phyloP scores from a whole-genome alignment of 176 grass and related monocot species.

The Ampelocalamus luodianensis region DNA sequence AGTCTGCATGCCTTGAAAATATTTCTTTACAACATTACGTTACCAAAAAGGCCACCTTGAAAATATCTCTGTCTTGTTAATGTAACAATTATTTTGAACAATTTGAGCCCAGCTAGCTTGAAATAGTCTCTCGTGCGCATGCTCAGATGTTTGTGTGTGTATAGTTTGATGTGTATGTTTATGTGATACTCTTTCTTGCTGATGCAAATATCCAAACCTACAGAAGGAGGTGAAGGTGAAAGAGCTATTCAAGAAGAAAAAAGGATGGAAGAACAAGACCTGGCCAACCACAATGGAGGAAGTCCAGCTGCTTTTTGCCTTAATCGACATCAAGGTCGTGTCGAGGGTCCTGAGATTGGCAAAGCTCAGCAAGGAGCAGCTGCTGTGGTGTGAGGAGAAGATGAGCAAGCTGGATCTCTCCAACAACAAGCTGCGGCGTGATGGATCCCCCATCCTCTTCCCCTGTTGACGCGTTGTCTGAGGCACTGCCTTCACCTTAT shows the following conservation, averaged over 20 bases:
- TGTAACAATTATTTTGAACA: background rate
- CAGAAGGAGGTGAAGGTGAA: slow-evolving; percentile 96
- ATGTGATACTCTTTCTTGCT: background rate
- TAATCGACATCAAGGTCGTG: slow-evolving; percentile 93
- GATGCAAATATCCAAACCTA: slow-evolving; percentile 18
- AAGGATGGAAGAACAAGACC: slow-evolving; percentile 74
- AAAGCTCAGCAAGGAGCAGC: slow-evolving; percentile 87
- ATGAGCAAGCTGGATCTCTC: slow-evolving; percentile 97
- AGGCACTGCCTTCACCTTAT: background rate
- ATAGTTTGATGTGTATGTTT: background rate
- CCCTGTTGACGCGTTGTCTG: slow-evolving; percentile 57
- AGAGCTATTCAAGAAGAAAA: slow-evolving; percentile 93
- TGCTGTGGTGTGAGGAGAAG: slow-evolving; percentile 99
- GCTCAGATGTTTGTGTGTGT: background rate
- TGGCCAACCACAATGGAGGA: slow-evolving; percentile 78
- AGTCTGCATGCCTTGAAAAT: background rate
- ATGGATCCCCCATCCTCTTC: slow-evolving; percentile 81
- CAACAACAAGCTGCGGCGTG: slow-evolving; percentile 67
- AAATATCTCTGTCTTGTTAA: background rate
- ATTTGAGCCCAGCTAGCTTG: background rate
- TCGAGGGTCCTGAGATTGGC: slow-evolving; percentile 82
- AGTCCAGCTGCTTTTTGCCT: slow-evolving; percentile 80
- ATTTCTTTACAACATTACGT: slow-evolving; percentile 12
- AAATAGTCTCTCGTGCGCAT: background rate
- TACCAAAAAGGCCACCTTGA: background rate